Base-by-base conservation (phyloP, 345 rosid species). In the Gossypium stocksii region DNA sequence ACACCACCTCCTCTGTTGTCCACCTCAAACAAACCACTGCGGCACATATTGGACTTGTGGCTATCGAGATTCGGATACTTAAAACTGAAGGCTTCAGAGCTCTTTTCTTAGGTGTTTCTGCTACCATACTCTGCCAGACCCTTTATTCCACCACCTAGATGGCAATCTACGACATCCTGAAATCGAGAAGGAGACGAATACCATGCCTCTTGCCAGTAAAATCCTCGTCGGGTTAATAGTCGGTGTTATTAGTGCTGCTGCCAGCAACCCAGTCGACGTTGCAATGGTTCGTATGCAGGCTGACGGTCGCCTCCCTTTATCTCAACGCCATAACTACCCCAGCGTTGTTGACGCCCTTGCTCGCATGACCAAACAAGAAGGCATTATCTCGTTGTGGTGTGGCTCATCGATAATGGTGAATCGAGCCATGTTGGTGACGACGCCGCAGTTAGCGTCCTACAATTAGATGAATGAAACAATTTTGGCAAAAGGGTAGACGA, bases 271-370 rank as follows among this genome's bases (percentile, higher is more conserved):
- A 0, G 98, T 93, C 0, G 97, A 93, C 44, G 91, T 90, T 11
- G 91, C 97, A 0, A 90, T 90, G 96, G 98, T 93, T 52, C 82
- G 97, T 9, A 90, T 93, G 98, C 97, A 93, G 74, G 96, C 94
- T 5, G 97, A 93, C 70, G 98, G 94, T 0, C 87, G 91, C n/a
- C 86, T 90, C 27, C 97, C 97, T 0, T 23, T 66, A 9, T 68
- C 76, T 2, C 77, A 93, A 17, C 82, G 94, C 58, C 88, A 94
- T 29, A 93, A 90, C 79, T 93, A 93, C 89, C 83, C 84, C 61
- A 86, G 89, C 84, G 98, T 87, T 2, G 68, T 80, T 13, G 98
- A 90, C 79, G 97, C 94, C 8, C 82, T 93, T 75, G 54, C 71
- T 6, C 85, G 91, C 7, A 93, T 90, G 94, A 73, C 81, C 11